Conservation (phyloP, 2,329 filamentous ascomycete genomes). For the Massarina eburnea region DNA sequence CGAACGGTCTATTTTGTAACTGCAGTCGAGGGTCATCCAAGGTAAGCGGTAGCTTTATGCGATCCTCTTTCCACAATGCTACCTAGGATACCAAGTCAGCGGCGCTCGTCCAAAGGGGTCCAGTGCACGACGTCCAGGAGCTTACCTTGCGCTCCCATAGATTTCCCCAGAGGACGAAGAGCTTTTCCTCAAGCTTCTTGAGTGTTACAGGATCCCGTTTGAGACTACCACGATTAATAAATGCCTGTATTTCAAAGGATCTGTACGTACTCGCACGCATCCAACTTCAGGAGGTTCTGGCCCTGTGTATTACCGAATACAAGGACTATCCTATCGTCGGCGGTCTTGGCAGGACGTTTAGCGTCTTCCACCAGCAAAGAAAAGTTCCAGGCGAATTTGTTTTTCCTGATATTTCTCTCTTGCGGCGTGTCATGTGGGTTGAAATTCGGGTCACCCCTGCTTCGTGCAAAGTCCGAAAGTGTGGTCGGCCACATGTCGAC, state of each 20-base stretch:
- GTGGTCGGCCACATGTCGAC: conserved; percentile 75
- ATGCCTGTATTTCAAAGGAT: no score
- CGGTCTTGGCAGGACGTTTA: conserved; percentile 29
- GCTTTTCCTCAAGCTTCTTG: conserved; percentile 62
- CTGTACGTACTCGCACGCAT: conserved; percentile 56
- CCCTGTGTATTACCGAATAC: conserved; percentile 65
- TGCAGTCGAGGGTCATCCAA: conserved; percentile 20
- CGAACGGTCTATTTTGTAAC: conserved; percentile 47
- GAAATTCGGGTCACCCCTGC: conserved; percentile 40
- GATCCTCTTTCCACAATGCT: conserved; percentile 45
- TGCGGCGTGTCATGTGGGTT: conserved; percentile 18
- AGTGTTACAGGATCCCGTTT: conserved; percentile 54
- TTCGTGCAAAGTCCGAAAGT: conserved; percentile 69
- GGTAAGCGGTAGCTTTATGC: conserved; percentile 25
- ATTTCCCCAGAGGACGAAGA: conserved; percentile 84
- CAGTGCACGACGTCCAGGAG: no score
- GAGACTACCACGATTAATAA: conserved; percentile 50
- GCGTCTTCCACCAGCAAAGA: conserved; percentile 76
- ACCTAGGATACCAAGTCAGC: no score
- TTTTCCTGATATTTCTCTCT: conserved; percentile 44
- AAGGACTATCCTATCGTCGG: conserved; percentile 58
- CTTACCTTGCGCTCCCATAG: conserved; percentile 63
- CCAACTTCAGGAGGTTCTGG: conserved; percentile 57
- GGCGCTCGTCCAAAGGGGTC: no score
- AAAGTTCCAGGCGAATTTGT: conserved; percentile 82